Evolutionary conservation across 768 basidiomycete genomes (phyloP).

Genomic region (Tulasnella sp.): DNA sequence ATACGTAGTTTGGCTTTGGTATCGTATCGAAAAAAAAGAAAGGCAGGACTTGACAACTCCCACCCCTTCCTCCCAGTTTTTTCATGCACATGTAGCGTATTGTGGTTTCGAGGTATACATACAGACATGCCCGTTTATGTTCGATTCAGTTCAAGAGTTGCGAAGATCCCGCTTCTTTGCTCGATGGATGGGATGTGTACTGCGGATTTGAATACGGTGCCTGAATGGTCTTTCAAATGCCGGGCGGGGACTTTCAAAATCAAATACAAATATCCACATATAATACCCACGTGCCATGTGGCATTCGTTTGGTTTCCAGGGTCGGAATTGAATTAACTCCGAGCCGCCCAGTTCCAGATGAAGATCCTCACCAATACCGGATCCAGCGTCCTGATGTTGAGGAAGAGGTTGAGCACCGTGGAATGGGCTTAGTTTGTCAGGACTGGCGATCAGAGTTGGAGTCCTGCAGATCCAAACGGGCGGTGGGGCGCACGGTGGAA

Average conservation of each 20-base stretch:
- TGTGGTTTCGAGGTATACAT: too few species aligned
- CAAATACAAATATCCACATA: background rate
- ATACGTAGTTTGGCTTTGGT: background rate
- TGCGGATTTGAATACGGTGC: too few species aligned
- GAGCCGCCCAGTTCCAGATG: too few species aligned
- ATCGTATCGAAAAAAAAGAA: background rate
- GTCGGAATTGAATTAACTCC: background rate
- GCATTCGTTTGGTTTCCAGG: too few species aligned
- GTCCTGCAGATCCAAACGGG: constrained; percentile 84
- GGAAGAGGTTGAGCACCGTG: constrained; percentile 53
- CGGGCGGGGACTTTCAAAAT: background rate
- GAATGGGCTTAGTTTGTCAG: constrained; percentile 82
- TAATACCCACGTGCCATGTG: too few species aligned
- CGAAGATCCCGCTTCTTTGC: background rate
- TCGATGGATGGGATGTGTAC: background rate
- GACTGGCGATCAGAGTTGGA: constrained; percentile 82
- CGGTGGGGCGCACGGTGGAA: constrained; percentile 8
- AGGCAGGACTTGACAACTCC: background rate
- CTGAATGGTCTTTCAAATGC: too few species aligned
- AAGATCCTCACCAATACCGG: constrained; percentile 91
- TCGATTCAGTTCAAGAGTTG: too few species aligned
- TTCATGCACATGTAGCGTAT: too few species aligned
- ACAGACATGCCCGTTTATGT: too few species aligned
- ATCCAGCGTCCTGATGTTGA: constrained; percentile 81
- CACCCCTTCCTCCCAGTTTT: background rate